phyloP scores from a whole-genome alignment of 805 yeast genomes.

The Candida silvatica region DNA sequence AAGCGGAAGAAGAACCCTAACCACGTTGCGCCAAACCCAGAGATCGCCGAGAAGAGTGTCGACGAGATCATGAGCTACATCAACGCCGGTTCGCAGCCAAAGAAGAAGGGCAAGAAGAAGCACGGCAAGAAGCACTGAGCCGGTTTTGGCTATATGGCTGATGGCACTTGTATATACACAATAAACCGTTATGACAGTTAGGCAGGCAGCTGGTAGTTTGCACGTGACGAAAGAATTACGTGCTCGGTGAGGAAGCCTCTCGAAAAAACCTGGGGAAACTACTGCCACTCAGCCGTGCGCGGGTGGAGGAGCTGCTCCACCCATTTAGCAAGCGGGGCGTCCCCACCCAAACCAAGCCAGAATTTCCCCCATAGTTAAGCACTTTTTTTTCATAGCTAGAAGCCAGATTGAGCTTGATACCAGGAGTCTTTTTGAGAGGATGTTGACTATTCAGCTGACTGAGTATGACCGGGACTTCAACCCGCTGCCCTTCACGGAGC shows the following conservation, averaged over 20 bases:
- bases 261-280: no score
- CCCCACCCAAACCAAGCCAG: no score
- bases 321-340: no score
- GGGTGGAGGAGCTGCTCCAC: no score
- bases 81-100: conserved; percentile 38
- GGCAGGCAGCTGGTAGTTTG: no score
- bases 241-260: no score
- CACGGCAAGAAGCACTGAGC: conserved; percentile 15
- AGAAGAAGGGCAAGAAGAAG: conserved; percentile 24
- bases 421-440: no score
- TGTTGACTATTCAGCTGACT: background rate
- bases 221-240: no score
- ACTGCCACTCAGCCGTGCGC: no score
- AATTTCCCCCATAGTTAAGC: background rate
- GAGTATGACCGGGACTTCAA: background rate
- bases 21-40: conserved; percentile 34
- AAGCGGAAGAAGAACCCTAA: conserved; percentile 23
- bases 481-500: background rate
- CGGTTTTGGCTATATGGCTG: conserved; percentile 7
- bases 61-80: conserved; percentile 69
- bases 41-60: conserved; percentile 54
- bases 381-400: background rate
- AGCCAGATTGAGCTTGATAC: no score
- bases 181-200: background rate
- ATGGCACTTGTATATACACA: no score